phyloP scores from a whole-genome alignment of 2,329 filamentous ascomycete genomes.

The Trematosphaeria pertusa region DNA sequence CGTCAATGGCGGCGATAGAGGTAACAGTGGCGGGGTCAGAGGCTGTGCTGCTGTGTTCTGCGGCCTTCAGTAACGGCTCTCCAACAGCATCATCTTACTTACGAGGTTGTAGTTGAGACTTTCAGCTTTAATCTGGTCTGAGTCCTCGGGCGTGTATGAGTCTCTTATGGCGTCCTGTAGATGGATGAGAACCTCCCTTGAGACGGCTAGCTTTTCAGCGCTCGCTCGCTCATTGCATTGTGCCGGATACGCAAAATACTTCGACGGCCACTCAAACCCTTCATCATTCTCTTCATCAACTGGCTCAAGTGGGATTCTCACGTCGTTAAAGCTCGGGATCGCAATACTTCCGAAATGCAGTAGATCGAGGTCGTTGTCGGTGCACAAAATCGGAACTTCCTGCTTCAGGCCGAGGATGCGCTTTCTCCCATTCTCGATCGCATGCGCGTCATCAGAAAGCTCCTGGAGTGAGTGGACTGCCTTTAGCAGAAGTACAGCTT shows the following conservation, averaged over 20 bases:
- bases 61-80: conserved; percentile 19
- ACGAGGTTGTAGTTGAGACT: conserved; percentile 27
- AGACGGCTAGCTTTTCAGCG: conserved; percentile 49
- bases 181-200: conserved; percentile 42
- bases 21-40: conserved; percentile 58
- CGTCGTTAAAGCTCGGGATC: conserved; percentile 33
- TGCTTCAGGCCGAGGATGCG: conserved; percentile 45
- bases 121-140: conserved; percentile 26
- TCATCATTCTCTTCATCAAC: conserved; percentile 52
- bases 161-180: conserved; percentile 45
- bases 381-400: conserved; percentile 56
- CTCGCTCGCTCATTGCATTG: conserved; percentile 28
- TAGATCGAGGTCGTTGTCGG: conserved; percentile 56
- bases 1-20: conserved; percentile 49
- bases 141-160: conserved; percentile 24
- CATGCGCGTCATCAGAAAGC: not conserved
- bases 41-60: conserved; percentile 39
- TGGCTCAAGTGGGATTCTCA: conserved; percentile 44
- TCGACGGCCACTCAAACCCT: conserved; percentile 50
- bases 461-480: conserved; percentile 17
- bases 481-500: conserved; percentile 37
- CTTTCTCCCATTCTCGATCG: conserved; percentile 16
- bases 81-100: conserved; percentile 14
- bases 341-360: conserved; percentile 41
- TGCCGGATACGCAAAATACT: conserved; percentile 37